Evolutionary conservation across 2,329 filamentous ascomycete species (phyloP), one percentile per base, ranked within the genome.

Genomic region (Orbilia blumenaviensis): DNA sequence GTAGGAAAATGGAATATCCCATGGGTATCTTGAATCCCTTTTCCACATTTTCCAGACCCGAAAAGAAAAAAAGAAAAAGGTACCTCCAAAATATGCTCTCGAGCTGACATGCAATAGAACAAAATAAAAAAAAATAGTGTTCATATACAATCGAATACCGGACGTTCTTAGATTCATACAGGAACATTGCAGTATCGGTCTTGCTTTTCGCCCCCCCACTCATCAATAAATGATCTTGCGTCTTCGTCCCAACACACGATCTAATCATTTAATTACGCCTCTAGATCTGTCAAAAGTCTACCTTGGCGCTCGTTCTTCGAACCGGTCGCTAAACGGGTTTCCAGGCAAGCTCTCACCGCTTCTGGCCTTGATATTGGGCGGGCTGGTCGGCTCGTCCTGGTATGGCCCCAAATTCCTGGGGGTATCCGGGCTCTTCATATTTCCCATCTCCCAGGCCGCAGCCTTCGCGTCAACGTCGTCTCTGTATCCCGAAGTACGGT

Each of bases 361-460:
- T 46, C 56, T 67, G n/a, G 71, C 71, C 23, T 60, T 62, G n/a
- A 68, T 48, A 18, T 38, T 61, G 7, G 72, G 72, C 14, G 64
- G 64, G 18, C 64, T 69, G 7, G 72, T 69, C 6, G 72, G 72
- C 18, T 76, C 72, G 10, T 76, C 72, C 10, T 76, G 72, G 36
- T 76, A 76, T 2, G 72, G 72, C 16, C 72, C 72, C 12, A 23
- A n/a, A 12, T 32, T 8, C 23, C 64, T 58, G 4, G 72, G 56
- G 9, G 72, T 64, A 25, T 76, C 72, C 23, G 72, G 72, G 18
- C 64, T 69, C 48, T 60, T 73, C 64, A 76, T 76, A 27, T 38
- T 34, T 21, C 72, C 72, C 72, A 76, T 76, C 36, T 76, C 72
- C 72, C 72, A 76, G 25, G 72, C 72, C 7, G 72, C 72, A 46